phyloP scores from a whole-genome alignment of 2,329 filamentous ascomycete genomes.

The Mariannaea sp. region DNA sequence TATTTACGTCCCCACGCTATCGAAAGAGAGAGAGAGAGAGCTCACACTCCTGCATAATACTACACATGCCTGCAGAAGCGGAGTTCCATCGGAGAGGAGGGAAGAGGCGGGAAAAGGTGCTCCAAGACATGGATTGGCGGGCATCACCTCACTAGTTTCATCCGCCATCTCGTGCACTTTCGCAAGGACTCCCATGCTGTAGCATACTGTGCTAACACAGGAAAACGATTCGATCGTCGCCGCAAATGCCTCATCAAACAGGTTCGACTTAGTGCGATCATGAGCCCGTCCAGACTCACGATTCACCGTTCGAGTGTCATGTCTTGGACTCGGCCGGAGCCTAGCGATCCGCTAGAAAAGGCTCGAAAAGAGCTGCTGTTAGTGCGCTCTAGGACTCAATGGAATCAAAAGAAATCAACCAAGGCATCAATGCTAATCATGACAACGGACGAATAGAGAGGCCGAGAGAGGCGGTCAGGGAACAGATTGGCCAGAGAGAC shows the following conservation, averaged over 20 bases:
- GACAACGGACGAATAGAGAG: slow-evolving; percentile 28
- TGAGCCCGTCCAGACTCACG: slow-evolving; percentile 26
- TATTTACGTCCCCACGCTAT: slow-evolving; percentile 26
- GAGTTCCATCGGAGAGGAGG: slow-evolving; percentile 29
- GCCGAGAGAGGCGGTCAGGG: slow-evolving; percentile 34
- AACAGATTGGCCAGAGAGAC: slow-evolving; percentile 31
- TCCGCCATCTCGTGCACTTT: slow-evolving; percentile 29
- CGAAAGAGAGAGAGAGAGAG: slow-evolving; percentile 23
- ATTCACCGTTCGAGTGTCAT: slow-evolving; percentile 30
- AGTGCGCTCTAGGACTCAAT: slow-evolving; percentile 17
- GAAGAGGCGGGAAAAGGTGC: slow-evolving; percentile 25
- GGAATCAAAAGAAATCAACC: slow-evolving; percentile 19
- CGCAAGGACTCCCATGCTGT: slow-evolving; percentile 32
- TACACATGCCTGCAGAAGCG: slow-evolving; percentile 31
- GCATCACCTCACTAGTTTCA: slow-evolving; percentile 23
- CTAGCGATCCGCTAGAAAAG: slow-evolving; percentile 22
- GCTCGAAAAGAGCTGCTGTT: slow-evolving; percentile 20
- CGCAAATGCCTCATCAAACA: slow-evolving; percentile 37
- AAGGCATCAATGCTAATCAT: slow-evolving; percentile 20
- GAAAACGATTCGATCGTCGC: slow-evolving; percentile 32
- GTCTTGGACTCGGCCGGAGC: slow-evolving; percentile 15
- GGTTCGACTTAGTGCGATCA: slow-evolving; percentile 28
- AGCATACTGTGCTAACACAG: slow-evolving; percentile 31
- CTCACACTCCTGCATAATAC: slow-evolving; percentile 26
- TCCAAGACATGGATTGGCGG: slow-evolving; percentile 25